Conservation (phyloP, 768 basidiomycete species). For the Lentinula sp. region DNA sequence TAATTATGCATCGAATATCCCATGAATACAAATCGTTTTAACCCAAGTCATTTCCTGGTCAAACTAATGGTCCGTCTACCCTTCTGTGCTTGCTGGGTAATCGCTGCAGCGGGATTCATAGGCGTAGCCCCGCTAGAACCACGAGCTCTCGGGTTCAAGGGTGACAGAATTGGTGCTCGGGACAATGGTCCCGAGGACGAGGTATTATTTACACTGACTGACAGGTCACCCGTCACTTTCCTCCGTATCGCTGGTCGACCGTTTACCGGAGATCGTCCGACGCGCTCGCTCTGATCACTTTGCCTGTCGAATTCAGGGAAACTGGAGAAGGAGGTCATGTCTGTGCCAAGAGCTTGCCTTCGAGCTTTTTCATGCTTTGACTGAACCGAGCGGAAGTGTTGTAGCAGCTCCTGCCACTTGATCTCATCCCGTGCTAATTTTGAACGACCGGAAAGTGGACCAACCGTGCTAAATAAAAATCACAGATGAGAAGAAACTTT, state of each 20-base stretch:
- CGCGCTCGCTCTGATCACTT: constrained; percentile 18
- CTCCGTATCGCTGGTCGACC: constrained; percentile 48
- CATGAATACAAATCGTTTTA: neutral
- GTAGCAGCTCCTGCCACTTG: constrained; percentile 93
- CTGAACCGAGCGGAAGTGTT: constrained; percentile 89
- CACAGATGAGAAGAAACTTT: neutral
- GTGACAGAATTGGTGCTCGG: constrained; percentile 42
- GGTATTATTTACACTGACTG: neutral
- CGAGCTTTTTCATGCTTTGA: constrained; percentile 88
- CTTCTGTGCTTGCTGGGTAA: constrained; percentile 25
- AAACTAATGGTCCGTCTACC: constrained; percentile 37
- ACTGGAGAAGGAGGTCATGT: constrained; percentile 46
- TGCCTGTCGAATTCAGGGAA: constrained; percentile 40
- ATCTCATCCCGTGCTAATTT: constrained; percentile 85
- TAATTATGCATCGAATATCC: neutral
- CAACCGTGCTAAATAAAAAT: constrained; percentile 19
- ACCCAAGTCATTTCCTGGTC: constrained; percentile 21
- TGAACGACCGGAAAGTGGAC: constrained; percentile 52
- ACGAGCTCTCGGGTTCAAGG: constrained; percentile 65
- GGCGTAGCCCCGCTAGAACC: constrained; percentile 23
- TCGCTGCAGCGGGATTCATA: constrained; percentile 5
- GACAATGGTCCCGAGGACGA: neutral
- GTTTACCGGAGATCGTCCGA: constrained; percentile 10
- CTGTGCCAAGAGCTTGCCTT: constrained; percentile 66
- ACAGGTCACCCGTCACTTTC: constrained; percentile 51